Evolutionary conservation across 306 rosid genomes (phyloP).

Genomic region (Purshia tridentata): DNA sequence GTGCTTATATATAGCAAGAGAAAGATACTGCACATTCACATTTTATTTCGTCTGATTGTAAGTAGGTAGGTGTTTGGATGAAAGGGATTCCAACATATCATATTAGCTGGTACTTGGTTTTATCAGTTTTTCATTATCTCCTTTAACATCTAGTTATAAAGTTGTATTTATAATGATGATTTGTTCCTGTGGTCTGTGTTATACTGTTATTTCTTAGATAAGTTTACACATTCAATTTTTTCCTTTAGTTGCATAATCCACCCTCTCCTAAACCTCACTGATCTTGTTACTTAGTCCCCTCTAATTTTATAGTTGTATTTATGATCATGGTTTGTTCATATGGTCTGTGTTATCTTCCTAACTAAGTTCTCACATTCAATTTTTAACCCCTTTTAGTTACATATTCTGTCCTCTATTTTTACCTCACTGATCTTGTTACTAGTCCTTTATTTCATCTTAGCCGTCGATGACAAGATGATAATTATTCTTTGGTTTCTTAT

Average conservation of each 20-base stretch:
- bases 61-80: neutral
- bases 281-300: no score
- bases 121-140: neutral
- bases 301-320: no score
- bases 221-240: neutral
- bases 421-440: neutral
- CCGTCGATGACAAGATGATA: neutral
- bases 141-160: neutral
- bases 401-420: neutral
- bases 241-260: neutral
- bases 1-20: neutral
- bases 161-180: neutral
- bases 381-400: neutral
- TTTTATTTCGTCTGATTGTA: neutral
- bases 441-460: neutral
- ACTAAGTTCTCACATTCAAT: neutral
- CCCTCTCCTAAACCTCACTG: neutral
- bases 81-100: neutral
- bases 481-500: neutral
- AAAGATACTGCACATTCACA: neutral
- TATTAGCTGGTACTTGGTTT: neutral
- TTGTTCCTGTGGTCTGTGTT: neutral
- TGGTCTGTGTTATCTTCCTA: neutral
- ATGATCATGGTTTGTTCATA: neutral
- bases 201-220: neutral